Evolutionary conservation across 495 filamentous ascomycete genomes (phyloP), one percentile per base, ranked within the genome.

Genomic region (Xylaria telfairii): DNA sequence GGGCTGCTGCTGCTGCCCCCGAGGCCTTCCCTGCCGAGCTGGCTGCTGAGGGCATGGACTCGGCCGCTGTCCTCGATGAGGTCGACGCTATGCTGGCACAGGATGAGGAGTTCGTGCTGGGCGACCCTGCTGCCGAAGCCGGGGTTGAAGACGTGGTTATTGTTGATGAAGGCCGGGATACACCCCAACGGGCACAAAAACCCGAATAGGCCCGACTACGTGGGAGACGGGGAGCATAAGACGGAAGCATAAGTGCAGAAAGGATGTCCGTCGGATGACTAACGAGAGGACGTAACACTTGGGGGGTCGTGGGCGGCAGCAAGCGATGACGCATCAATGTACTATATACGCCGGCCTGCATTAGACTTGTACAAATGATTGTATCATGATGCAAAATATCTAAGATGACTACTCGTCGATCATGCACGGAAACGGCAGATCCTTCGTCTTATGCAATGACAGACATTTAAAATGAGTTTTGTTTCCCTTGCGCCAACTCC

Each of bases 41-140:
- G 90, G 67, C 82, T 80, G 60, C 76, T 47, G 70, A 73, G 60
- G 73, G 75, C 6, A 44, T 74, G n/a, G 71, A 68, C 8, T 72
- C 71, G 1, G 70, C 74, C 42, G 73, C 49, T 21, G 53, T 80
- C 44, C 72, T 83, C 63, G 75, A 69, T 5, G 82, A 84, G 75
- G 80, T 81, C 49, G 80, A 84, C 44, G 65, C 51, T 54, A 83
- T 80, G 75, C 41, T 87, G 37, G 74, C 70, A 32, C 71, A 72
- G 13, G 83, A 80, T 4, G 71, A 79, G 0, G 83, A 80, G 67
- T 79, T 87, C 39, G 78, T 79, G 9, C 73, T 87, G 30, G 82
- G 79, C 3, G 68, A 70, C 3, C 47, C 68, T 28, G 67, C 73
- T 63, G 60, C 53, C 10, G 71, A 76, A 15, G 72, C 49, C 0